A percentile compares a stretch with the other conserved stretches of the same genome.
These are phyloP conservation scores for Penium margaritaceum DNA, from an alignment of 139 green algal genomes.

Conservation along the genomic window DNA sequence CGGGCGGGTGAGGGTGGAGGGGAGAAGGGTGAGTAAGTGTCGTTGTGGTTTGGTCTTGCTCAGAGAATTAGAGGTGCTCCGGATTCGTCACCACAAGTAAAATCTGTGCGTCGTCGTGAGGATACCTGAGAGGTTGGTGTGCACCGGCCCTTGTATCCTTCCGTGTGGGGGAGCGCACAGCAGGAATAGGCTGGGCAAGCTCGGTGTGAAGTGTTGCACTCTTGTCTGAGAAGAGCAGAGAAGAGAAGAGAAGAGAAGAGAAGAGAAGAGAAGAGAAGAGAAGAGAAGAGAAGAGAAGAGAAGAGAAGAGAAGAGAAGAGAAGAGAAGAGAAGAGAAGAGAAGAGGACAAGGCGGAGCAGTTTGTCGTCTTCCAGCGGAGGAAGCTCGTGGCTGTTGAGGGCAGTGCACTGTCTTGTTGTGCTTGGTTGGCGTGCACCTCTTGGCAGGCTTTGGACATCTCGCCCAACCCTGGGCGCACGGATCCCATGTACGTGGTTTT, in stretches of 20 bases:
- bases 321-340: neutral
- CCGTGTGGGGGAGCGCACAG: too few species aligned
- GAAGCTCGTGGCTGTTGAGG: neutral
- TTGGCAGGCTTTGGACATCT: slow-evolving; percentile 65
- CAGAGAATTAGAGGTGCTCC: neutral
- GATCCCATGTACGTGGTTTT: slow-evolving; percentile 72
- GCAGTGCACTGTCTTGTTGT: neutral
- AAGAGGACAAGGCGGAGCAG: neutral
- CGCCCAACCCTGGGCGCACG: slow-evolving; percentile 45
- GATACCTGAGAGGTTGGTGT: too few species aligned
- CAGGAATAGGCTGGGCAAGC: too few species aligned
- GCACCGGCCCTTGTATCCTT: too few species aligned
- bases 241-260: too few species aligned
- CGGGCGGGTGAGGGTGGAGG: neutral
- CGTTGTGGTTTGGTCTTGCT: neutral
- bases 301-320: slow-evolving; percentile 1
- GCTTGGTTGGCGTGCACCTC: neutral
- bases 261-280: neutral
- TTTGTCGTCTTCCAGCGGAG: slow-evolving; percentile 1
- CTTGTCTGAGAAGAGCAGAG: too few species aligned
- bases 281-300: slow-evolving; percentile 1
- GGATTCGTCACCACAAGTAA: too few species aligned
- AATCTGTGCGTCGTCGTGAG: too few species aligned
- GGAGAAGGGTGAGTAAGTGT: slow-evolving; percentile 1
- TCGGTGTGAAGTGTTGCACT: too few species aligned